These are phyloP conservation scores for Coix lacrymajobi DNA, from an alignment of 176 grass and related monocot species.

Conservation along the genomic window DNA sequence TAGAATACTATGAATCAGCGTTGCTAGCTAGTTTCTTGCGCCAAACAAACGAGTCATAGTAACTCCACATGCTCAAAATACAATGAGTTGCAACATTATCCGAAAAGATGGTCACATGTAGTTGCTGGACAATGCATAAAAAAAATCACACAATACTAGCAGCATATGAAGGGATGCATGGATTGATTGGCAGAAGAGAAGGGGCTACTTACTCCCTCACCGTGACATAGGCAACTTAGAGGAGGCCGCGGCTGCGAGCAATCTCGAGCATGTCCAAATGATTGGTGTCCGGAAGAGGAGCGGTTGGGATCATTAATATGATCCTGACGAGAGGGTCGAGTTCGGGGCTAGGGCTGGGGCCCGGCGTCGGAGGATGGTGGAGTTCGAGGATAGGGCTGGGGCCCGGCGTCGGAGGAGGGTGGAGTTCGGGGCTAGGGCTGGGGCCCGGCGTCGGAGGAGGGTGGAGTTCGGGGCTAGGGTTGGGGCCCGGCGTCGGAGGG, in stretches of 20 bases:
- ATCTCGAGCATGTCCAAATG: neutral
- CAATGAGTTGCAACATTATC: neutral
- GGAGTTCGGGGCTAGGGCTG: too few relatives aligned
- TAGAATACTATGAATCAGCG: too few relatives aligned
- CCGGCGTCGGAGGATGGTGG: too few relatives aligned
- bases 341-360: neutral
- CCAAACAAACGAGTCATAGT: neutral
- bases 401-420: too few relatives aligned
- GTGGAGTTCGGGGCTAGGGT: too few relatives aligned
- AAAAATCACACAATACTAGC: neutral
- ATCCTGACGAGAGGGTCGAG: conserved; percentile 11
- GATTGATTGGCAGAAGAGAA: neutral
- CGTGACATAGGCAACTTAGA: neutral
- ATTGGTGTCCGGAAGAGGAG: neutral
- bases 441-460: too few relatives aligned
- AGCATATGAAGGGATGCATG: neutral
- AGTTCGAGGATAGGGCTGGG: too few relatives aligned
- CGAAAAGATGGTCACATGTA: neutral
- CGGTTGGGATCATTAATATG: conserved; percentile 10
- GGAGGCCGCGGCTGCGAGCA: neutral
- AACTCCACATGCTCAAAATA: neutral
- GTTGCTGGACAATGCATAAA: neutral
- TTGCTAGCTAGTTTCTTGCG: neutral
- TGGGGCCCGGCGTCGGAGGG: too few relatives aligned
- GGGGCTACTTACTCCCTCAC: neutral